Base-by-base conservation (phyloP, 768 basidiomycete species). In the Tephrocybe sp. region DNA sequence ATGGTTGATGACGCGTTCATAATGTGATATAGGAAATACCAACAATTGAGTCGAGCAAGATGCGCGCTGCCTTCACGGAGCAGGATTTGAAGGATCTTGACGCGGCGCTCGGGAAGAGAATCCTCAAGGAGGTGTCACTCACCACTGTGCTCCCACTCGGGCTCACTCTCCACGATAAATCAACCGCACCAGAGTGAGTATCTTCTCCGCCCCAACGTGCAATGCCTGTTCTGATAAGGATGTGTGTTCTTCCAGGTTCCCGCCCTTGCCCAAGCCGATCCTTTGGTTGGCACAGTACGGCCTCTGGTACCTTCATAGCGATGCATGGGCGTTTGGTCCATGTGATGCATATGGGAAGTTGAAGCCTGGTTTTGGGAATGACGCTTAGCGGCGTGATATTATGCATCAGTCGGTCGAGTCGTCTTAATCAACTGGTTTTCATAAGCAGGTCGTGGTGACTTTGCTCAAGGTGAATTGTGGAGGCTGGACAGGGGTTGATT, bases 241-340 rank as follows among this genome's bases (percentile, higher is more conserved):
- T 9, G 21, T 48, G 25, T 4, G 5, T 44, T 30, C 15, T 20
- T 18, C 10, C 30, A 64, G 66, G 46, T 68, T 67, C 51, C 66
- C 67, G 15, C 63, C 63, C 0, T 32, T 67, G 32, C 68, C 68
- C 1, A 37, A 44, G 5, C 62, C 62, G 3, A n/a, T 66, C 17
- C 52, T 60, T 33, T 65, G 56, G 62, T 53, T 55, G 1, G 53
- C 58, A 4, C 48, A 58, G 39, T 66, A 58, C 36, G 65, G 59
- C 48, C 59, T 65, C 23, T 64, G 54, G 7, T 45, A 62, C 36
- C 60, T 49, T 28, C 56, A 67, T 41, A 58, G 51, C 18, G 62
- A 65, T 4, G 59, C 65, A 10, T 69, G 68, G 65, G 62, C 54
- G 12, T 69, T 68, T 44, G 66, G 61, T 3, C 62, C 66, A 2